These are phyloP conservation scores for Choiromyces venosus DNA, from an alignment of 495 filamentous ascomycete genomes.

Conservation along the genomic window DNA sequence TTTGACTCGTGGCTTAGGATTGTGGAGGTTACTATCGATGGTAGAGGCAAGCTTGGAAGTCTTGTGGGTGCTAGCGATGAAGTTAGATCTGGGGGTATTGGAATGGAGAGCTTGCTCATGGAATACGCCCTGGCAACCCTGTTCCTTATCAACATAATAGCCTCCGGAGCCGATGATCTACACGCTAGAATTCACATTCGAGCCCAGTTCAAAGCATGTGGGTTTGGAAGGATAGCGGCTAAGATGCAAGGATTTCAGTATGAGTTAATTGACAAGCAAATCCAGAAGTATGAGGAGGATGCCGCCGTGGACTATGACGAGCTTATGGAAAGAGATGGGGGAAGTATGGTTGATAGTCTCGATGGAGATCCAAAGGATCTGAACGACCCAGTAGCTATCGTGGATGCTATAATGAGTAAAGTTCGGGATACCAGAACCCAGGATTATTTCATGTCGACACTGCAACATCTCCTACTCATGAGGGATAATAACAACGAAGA, in stretches of 20 bases:
- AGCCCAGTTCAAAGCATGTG: slow-evolving; percentile 92
- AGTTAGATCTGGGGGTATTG: slow-evolving; percentile 91
- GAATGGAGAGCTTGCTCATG: slow-evolving; percentile 98
- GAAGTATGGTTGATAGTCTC: slow-evolving; percentile 79
- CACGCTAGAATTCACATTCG: slow-evolving; percentile 89
- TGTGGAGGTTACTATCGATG: slow-evolving; percentile 94
- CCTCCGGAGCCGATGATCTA: slow-evolving; percentile 87
- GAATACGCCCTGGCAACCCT: slow-evolving; percentile 96
- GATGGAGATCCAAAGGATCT: slow-evolving; percentile 92
- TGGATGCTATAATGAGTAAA: slow-evolving; percentile 85
- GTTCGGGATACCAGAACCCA: slow-evolving; percentile 76
- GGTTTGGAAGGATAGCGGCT: slow-evolving; percentile 83
- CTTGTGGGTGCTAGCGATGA: slow-evolving; percentile 95
- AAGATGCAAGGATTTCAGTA: slow-evolving; percentile 99
- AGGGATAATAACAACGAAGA: slow-evolving; percentile 91
- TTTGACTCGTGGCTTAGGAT: slow-evolving; percentile 99
- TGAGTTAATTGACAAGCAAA: slow-evolving; percentile 96
- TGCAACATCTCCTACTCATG: slow-evolving; percentile 93
- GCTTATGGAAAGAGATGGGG: slow-evolving; percentile 83
- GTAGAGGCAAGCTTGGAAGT: slow-evolving; percentile 96
- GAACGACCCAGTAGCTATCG: slow-evolving; percentile 86
- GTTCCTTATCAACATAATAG: slow-evolving; percentile 92
- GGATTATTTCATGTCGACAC: slow-evolving; percentile 91
- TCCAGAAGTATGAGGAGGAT: slow-evolving; percentile 86
- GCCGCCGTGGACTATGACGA: slow-evolving; percentile 98